phyloP scores from a whole-genome alignment of 441 rosid genomes.

The Manihot esculenta region DNA sequence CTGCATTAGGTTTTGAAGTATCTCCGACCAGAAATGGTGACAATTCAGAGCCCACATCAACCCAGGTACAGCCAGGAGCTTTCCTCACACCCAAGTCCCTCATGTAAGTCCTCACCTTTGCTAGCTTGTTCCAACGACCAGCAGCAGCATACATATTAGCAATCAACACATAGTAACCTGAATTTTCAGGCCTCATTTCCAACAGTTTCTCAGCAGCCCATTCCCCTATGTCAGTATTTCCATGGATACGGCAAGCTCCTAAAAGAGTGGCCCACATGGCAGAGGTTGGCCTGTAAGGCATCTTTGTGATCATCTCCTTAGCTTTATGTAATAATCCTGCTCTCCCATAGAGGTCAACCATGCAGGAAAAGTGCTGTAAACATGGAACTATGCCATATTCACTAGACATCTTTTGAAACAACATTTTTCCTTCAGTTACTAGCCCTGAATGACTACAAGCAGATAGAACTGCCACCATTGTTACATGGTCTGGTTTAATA shows the following conservation, averaged over 20 bases:
- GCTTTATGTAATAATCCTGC: slow-evolving; percentile 66
- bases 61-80: slow-evolving; percentile 72
- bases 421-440: slow-evolving; percentile 50
- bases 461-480: slow-evolving; percentile 73
- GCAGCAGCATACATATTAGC: slow-evolving; percentile 73
- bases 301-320: slow-evolving; percentile 39
- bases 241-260: slow-evolving; percentile 62
- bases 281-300: slow-evolving; percentile 58
- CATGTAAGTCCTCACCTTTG: slow-evolving; percentile 60
- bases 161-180: slow-evolving; percentile 59
- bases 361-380: slow-evolving; percentile 66
- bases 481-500: slow-evolving; percentile 67
- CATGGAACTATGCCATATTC: slow-evolving; percentile 44
- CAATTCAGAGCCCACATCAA: slow-evolving; percentile 54
- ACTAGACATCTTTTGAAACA: slow-evolving; percentile 48
- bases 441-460: slow-evolving; percentile 85
- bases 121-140: slow-evolving; percentile 61
- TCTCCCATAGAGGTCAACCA: slow-evolving; percentile 78
- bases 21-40: slow-evolving; percentile 55
- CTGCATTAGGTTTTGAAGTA: slow-evolving; percentile 42
- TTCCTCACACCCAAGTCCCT: slow-evolving; percentile 66
- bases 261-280: slow-evolving; percentile 72
- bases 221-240: slow-evolving; percentile 55
- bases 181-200: slow-evolving; percentile 57
- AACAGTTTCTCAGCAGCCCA: slow-evolving; percentile 73